Evolutionary conservation across 768 basidiomycete genomes (phyloP).

Genomic region (Lanmaoa pseudosensibilis): DNA sequence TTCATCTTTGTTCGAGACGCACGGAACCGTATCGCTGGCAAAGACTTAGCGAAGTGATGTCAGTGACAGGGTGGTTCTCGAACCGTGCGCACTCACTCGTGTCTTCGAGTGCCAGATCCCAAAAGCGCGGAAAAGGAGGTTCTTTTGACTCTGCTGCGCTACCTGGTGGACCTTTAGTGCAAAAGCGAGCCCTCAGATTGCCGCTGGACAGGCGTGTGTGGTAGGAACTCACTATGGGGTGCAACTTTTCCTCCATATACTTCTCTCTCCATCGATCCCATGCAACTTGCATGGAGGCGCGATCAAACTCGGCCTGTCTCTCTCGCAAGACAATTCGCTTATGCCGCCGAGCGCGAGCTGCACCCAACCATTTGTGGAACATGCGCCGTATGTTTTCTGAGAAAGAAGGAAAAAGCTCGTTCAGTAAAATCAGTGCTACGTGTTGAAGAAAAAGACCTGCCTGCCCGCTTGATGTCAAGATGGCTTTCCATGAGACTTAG

Average conservation of each 20-base stretch:
- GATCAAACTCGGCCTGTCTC: conserved; percentile 62
- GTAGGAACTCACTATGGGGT: conserved; percentile 56
- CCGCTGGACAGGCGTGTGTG: not conserved
- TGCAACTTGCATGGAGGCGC: conserved; percentile 47
- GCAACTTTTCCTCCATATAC: conserved; percentile 62
- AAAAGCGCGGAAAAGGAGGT: conserved; percentile 66
- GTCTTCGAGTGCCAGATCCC: conserved; percentile 75
- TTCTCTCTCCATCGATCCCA: conserved; percentile 85
- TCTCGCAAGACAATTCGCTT: conserved; percentile 57
- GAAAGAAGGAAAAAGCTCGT: conserved; percentile 3
- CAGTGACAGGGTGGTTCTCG: conserved; percentile 3
- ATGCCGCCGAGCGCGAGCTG: conserved; percentile 59
- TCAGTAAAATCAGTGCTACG: not conserved
- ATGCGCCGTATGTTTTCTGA: conserved; percentile 65
- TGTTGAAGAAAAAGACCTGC: conserved; percentile 35
- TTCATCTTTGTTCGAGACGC: conserved; percentile 58
- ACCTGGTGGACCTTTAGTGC: conserved; percentile 44
- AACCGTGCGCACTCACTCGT: conserved; percentile 43
- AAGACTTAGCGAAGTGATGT: conserved; percentile 46
- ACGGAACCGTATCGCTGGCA: conserved; percentile 79
- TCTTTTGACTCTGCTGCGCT: conserved; percentile 55
- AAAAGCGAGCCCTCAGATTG: conserved; percentile 6
- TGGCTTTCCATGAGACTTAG: conserved; percentile 83
- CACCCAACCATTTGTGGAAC: conserved; percentile 69
- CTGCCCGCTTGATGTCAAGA: conserved; percentile 77